Percentiles rank a stretch among this genome's conserved stretches.
phyloP scores from a whole-genome alignment of 2,329 filamentous ascomycete species.

The Chalaropsis ovoidea region DNA sequence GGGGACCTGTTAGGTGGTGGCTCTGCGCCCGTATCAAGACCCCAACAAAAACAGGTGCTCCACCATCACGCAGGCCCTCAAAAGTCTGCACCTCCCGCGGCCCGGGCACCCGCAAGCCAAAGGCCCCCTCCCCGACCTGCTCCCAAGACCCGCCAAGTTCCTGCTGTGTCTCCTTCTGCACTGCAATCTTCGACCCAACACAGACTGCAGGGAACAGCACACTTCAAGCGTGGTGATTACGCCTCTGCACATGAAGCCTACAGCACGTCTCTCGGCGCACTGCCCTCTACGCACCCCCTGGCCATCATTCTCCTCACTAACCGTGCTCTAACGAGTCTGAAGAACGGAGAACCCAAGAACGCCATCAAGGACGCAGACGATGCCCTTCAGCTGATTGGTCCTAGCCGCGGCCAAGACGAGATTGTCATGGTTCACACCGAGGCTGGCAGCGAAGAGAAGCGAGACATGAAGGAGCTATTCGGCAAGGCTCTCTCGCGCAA shows the following conservation, averaged over 20 bases:
- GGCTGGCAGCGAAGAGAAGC: conserved; percentile 50
- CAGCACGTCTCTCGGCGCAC: conserved; percentile 59
- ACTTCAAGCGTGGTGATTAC: conserved; percentile 92
- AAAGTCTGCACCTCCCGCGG: conserved; percentile 31
- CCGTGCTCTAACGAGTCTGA: conserved; percentile 77
- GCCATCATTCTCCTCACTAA: conserved; percentile 86
- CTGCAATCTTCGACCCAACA: conserved; percentile 68
- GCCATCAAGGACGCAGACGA: conserved; percentile 76
- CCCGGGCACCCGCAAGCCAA: neutral
- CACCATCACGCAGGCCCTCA: conserved; percentile 36
- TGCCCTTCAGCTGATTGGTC: conserved; percentile 69
- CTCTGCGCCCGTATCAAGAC: conserved; percentile 30
- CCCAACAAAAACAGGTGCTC: conserved; percentile 33
- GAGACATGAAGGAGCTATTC: conserved; percentile 87
- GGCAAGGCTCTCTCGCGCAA: conserved; percentile 91
- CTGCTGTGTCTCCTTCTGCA: conserved; percentile 56
- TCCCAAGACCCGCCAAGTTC: conserved; percentile 46
- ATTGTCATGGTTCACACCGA: conserved; percentile 55
- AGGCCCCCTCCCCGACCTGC: conserved; percentile 19
- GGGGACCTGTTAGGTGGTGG: conserved; percentile 53
- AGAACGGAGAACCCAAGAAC: conserved; percentile 82
- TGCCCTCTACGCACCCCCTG: conserved; percentile 72
- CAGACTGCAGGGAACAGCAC: conserved; percentile 68
- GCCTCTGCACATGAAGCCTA: conserved; percentile 77
- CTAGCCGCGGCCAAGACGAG: conserved; percentile 68